Evolutionary conservation across 306 rosid species (phyloP).

Genomic region (Prosopis cineraria): DNA sequence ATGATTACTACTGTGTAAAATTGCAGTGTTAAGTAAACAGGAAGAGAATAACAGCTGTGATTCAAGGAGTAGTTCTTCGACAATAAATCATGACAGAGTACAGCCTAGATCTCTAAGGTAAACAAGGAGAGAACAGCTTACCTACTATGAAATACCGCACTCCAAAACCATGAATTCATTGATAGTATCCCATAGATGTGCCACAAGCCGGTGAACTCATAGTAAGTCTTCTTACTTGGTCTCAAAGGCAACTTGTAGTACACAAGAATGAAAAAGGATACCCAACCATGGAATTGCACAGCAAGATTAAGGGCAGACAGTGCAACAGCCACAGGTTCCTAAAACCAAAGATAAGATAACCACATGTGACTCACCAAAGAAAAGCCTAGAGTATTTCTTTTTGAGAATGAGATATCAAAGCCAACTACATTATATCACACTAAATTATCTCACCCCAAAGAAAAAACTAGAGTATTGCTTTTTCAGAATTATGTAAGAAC

Average conservation of each 20-base stretch:
- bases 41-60: background rate
- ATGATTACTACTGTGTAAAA: background rate
- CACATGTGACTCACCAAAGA: too few relatives aligned
- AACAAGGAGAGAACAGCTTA: constrained; percentile 44
- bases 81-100: background rate
- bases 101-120: constrained; percentile 5
- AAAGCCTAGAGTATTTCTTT: too few relatives aligned
- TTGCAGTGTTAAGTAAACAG: background rate
- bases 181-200: constrained; percentile 84
- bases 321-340: constrained; percentile 97
- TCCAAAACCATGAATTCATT: constrained; percentile 95
- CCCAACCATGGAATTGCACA: constrained; percentile 97
- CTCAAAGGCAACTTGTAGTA: constrained; percentile 83
- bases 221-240: constrained; percentile 69
- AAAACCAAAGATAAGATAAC: constrained; percentile 33
- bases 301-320: constrained; percentile 92
- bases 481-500: constrained; percentile 43
- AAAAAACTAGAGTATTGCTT: background rate
- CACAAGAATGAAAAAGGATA: constrained; percentile 88
- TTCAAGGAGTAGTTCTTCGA: background rate
- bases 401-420: constrained; percentile 33
- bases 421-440: constrained; percentile 4
- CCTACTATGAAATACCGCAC: constrained; percentile 91
- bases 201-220: constrained; percentile 90
- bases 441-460: constrained; percentile 19